A percentile compares a stretch with the other conserved stretches of the same genome.
Conservation (phyloP, 371 early-diverging fungal species). For the Rhizomucor pusillus region DNA sequence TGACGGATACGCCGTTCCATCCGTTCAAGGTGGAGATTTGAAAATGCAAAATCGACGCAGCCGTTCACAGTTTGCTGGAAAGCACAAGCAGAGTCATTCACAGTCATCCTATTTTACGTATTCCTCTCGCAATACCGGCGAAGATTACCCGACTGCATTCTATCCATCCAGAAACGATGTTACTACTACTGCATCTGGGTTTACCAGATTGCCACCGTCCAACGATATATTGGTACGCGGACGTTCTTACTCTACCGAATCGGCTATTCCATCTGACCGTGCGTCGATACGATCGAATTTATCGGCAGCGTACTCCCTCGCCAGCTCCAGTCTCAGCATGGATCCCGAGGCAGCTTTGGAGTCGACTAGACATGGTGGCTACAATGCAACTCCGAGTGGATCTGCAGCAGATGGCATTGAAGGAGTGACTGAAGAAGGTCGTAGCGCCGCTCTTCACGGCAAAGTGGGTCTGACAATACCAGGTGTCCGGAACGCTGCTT, state of each 20-base stretch:
- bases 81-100: constrained; percentile 30
- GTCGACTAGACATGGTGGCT: background rate
- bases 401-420: background rate
- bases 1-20: constrained; percentile 19
- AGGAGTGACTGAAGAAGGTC: constrained; percentile 17
- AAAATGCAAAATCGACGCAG: too few relatives aligned
- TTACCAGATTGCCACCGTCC: background rate
- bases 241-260: constrained; percentile 3
- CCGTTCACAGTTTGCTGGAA: background rate
- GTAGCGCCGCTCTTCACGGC: constrained; percentile 23
- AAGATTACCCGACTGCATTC: constrained; percentile 8
- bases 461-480: constrained; percentile 25
- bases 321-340: constrained; percentile 29
- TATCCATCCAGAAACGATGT: constrained; percentile 3
- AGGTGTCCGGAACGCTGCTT: background rate
- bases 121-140: constrained; percentile 10
- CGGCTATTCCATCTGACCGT: constrained; percentile 11
- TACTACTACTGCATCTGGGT: background rate
- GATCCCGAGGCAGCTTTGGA: constrained; percentile 17
- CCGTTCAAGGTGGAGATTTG: background rate
- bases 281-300: constrained; percentile 24
- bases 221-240: background rate
- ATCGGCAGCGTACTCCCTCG: constrained; percentile 30
- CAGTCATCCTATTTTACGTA: constrained; percentile 30
- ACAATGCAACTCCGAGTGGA: constrained; percentile 2